phyloP scores from a whole-genome alignment of 495 filamentous ascomycete species.

The Penicillium salamii region DNA sequence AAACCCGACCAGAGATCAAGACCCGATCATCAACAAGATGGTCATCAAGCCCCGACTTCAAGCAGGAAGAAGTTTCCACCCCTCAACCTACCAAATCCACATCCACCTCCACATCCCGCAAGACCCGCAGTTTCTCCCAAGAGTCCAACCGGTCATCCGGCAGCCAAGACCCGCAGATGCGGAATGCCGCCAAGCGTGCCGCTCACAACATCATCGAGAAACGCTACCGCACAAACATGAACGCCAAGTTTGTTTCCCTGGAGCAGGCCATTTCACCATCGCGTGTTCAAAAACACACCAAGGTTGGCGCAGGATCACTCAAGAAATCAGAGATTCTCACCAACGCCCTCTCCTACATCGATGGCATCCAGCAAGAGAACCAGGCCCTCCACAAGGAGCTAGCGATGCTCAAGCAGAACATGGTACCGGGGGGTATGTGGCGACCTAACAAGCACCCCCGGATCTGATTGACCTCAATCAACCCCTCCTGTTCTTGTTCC shows the following conservation, averaged over 20 bases:
- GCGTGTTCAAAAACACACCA: slow-evolving; percentile 23
- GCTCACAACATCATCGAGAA: slow-evolving; percentile 55
- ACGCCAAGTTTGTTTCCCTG: slow-evolving; percentile 48
- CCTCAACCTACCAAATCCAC: slow-evolving; percentile 16
- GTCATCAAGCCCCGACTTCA: slow-evolving; percentile 38
- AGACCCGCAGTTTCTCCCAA: slow-evolving; percentile 30
- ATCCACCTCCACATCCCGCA: slow-evolving; percentile 23
- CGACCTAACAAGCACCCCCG: slow-evolving; percentile 17
- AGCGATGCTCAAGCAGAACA: slow-evolving; percentile 32
- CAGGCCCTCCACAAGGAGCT: slow-evolving; percentile 39
- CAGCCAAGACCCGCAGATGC: slow-evolving; percentile 24
- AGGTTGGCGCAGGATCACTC: slow-evolving; percentile 32
- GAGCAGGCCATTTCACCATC: slow-evolving; percentile 38
- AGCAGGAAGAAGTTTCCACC: slow-evolving; percentile 24
- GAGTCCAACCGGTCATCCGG: slow-evolving; percentile 28
- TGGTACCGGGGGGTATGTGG: slow-evolving; percentile 35
- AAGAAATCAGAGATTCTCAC: slow-evolving; percentile 60
- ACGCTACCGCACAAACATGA: slow-evolving; percentile 53
- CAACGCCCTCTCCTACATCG: slow-evolving; percentile 69
- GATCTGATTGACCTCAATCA: slow-evolving; percentile 2
- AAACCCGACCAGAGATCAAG: slow-evolving; percentile 14
- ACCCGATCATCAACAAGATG: slow-evolving; percentile 20
- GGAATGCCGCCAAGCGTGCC: slow-evolving; percentile 47
- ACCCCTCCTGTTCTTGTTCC: slow-evolving; percentile 3
- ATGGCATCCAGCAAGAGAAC: slow-evolving; percentile 47